Conservation (phyloP, 2,329 filamentous ascomycete species). For the Ceratocystis huliohia region DNA sequence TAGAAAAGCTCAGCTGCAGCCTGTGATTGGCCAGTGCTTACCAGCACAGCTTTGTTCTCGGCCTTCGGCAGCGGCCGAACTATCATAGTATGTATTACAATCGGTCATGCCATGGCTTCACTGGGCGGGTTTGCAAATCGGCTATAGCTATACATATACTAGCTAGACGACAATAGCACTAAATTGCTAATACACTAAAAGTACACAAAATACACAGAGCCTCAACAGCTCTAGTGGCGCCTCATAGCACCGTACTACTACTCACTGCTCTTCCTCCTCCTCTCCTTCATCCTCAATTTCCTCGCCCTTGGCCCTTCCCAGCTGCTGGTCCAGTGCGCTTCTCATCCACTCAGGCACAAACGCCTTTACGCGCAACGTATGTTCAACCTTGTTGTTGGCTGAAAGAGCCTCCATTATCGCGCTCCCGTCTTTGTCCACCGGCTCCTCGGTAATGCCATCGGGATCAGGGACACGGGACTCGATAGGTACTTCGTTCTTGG, state of each 20-base stretch:
- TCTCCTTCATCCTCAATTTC: background rate
- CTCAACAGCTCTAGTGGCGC: background rate
- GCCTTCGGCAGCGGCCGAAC: background rate
- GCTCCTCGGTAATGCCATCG: background rate
- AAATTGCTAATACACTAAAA: slow-evolving; percentile 1
- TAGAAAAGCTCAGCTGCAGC: background rate
- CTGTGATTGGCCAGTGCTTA: slow-evolving; percentile 14
- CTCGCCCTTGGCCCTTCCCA: background rate
- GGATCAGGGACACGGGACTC: background rate
- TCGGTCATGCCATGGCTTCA: too few relatives aligned
- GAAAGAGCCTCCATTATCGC: slow-evolving; percentile 19
- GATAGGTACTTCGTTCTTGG: background rate
- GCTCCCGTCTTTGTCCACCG: background rate
- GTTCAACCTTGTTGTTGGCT: slow-evolving; percentile 26
- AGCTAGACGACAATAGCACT: background rate
- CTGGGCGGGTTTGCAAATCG: too few relatives aligned
- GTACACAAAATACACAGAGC: slow-evolving; percentile 4
- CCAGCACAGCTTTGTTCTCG: background rate
- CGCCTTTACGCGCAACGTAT: slow-evolving; percentile 50
- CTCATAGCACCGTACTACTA: background rate
- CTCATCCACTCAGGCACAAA: slow-evolving; percentile 71
- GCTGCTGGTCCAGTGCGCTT: slow-evolving; percentile 28
- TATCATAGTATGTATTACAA: too few relatives aligned
- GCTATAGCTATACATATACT: too few relatives aligned
- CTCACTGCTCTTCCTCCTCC: slow-evolving; percentile 1